These are phyloP conservation scores for Sarocladium strictum DNA, from an alignment of 2,329 filamentous ascomycete species.

Conservation along the genomic window DNA sequence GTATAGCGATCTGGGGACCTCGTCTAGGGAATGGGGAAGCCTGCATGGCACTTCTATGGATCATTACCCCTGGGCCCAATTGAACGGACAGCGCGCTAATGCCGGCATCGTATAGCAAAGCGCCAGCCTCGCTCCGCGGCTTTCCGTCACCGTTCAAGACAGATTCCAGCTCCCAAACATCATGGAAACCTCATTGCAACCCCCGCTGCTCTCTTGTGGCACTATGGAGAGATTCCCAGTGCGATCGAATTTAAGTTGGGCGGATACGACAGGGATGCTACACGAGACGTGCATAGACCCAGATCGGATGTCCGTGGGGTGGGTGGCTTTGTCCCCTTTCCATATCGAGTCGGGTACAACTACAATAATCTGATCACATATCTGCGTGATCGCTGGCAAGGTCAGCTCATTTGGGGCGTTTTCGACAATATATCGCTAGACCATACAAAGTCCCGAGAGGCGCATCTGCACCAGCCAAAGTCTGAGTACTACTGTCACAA, in stretches of 20 bases:
- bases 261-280: constrained; percentile 13
- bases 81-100: constrained; percentile 2
- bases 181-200: not conserved
- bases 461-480: too few relatives aligned
- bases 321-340: not conserved
- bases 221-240: not conserved
- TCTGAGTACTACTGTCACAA: too few relatives aligned
- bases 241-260: not conserved
- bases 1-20: not conserved
- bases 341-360: too few relatives aligned
- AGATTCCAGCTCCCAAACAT: not conserved
- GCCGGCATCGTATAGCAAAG: constrained; percentile 8
- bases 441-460: too few relatives aligned
- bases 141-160: constrained; percentile 6
- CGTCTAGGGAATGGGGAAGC: not conserved
- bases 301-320: constrained; percentile 4
- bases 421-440: too few relatives aligned
- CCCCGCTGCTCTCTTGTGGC: not conserved
- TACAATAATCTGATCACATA: too few relatives aligned
- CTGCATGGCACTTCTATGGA: not conserved
- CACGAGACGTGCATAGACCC: constrained; percentile 12
- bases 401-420: too few relatives aligned
- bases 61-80: constrained; percentile 2
- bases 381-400: too few relatives aligned
- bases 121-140: not conserved